phyloP scores from a whole-genome alignment of 257 asterid genomes.

The Jaltomata sinuosa region DNA sequence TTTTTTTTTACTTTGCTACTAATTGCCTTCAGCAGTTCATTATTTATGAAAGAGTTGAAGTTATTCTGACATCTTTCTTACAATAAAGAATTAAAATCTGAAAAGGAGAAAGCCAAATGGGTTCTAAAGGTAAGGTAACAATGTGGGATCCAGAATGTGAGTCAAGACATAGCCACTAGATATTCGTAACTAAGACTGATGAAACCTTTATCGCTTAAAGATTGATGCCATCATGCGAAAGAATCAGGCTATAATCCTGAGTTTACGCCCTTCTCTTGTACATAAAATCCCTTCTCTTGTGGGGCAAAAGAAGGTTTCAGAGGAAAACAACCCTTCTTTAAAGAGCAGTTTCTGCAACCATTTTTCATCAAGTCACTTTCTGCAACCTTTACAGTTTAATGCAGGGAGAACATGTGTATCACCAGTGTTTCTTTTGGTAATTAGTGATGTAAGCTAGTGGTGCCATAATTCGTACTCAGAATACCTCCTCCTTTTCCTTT shows the following conservation, averaged over 20 bases:
- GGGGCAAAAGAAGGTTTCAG: not conserved
- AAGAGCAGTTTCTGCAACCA: not conserved
- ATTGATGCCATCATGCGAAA: not conserved
- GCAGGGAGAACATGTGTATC: not conserved
- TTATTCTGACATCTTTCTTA: not conserved
- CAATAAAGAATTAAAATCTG: not conserved
- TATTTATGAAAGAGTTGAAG: not conserved
- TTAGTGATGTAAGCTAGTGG: not conserved
- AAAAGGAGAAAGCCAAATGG: not conserved
- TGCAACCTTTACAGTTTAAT: not conserved
- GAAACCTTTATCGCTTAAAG: not conserved
- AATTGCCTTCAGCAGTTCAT: not conserved
- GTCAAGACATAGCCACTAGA: not conserved
- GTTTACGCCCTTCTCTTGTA: not conserved
- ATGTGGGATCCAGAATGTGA: not conserved
- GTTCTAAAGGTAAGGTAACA: not conserved
- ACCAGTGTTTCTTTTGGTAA: not conserved
- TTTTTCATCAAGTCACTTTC: not conserved
- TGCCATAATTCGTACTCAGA: not conserved
- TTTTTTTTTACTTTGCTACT: not conserved
- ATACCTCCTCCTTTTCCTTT: not conserved
- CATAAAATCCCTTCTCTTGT: not conserved
- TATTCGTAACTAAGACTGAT: not conserved
- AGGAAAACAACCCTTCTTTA: not conserved
- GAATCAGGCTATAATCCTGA: not conserved